Evolutionary conservation across 805 yeast species (phyloP), one percentile per base, ranked within the genome.

Genomic region (Schwanniomyces occidentalis): DNA sequence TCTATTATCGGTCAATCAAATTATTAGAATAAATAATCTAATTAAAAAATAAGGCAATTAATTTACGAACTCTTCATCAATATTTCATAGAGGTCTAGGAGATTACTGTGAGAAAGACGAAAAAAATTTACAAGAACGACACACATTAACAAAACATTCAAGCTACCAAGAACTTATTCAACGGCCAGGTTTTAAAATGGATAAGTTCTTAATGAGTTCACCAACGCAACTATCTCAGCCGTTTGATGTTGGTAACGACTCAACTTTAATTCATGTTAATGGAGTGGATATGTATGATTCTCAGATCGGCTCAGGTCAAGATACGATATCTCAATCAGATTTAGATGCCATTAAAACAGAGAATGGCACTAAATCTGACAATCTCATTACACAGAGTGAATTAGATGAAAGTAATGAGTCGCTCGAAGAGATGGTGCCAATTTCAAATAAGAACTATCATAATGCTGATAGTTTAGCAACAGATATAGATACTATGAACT

Each of bases 141-240:
- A 20, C 7, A 20, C 22, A 9, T 20, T 20, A 20, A 7, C 22
- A 20, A 8, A 20, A 20, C 9, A 20, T 20, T 8, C 22, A 20
- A 20, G 22, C 9, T n/a, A n/a, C n/a, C n/a, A n/a, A n/a, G n/a
- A n/a, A n/a, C n/a, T n/a, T n/a, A n/a, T n/a, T n/a, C n/a, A n/a
- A n/a, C n/a, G n/a, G n/a, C n/a, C n/a, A n/a, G n/a, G n/a, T n/a
- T n/a, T n/a, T n/a, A 18, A 27, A 40, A 64, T 64, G 71, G 71
- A 64, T 30, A 61, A 62, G 45, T 64, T 48, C 44, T 56, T 64
- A 31, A 53, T 64, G 59, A 63, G 69, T 48, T 61, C 67, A 24
- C 71, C 70, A 17, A 52, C 65, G 18, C 68, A 56, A 51, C 50
- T 58, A 43, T 46, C 63, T 14, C 66, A 63, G 42, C 58, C 58